Percentiles rank a stretch among this genome's conserved stretches.
These are phyloP conservation scores for Stentor roeselii DNA, from an alignment of 73 alveolate genomes.

Conservation along the genomic window DNA sequence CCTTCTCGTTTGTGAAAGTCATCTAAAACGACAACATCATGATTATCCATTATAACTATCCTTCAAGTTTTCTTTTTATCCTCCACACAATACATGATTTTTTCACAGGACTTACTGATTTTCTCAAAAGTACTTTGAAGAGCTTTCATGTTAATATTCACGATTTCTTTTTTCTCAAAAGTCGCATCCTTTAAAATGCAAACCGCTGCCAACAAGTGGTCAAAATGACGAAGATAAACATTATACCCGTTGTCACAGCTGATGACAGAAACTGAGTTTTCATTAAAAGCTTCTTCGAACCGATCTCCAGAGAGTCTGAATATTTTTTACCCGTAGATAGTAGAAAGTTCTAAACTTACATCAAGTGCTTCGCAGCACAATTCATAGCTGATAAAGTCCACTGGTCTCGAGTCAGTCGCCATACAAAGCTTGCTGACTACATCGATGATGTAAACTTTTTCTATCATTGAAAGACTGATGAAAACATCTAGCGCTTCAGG, in stretches of 20 bases:
- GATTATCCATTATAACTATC: no score
- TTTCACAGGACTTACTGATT: not conserved
- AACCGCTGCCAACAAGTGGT: not conserved
- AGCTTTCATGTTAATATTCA: not conserved
- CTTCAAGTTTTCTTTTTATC: not conserved
- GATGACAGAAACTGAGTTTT: not conserved
- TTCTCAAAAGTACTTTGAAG: not conserved
- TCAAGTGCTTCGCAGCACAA: conserved; percentile 96
- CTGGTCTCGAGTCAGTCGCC: conserved; percentile 89
- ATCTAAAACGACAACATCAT: no score
- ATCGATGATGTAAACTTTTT: conserved; percentile 93
- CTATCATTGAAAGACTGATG: conserved; percentile 78
- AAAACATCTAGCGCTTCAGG: conserved; percentile 73
- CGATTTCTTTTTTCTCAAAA: not conserved
- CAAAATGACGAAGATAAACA: not conserved
- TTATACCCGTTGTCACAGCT: not conserved
- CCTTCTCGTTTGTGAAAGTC: no score
- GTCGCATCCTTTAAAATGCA: not conserved
- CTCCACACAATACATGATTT: not conserved
- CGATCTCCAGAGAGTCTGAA: not conserved
- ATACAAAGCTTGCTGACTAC: conserved; percentile 88
- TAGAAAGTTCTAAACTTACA: conserved; percentile 88
- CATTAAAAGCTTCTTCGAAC: not conserved
- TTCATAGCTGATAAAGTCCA: conserved; percentile 79
- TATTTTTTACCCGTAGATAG: conserved; percentile 71